Percentiles rank a stretch among this genome's conserved stretches.
phyloP scores from a whole-genome alignment of 768 basidiomycete genomes.

The Polyporus arcularius region DNA sequence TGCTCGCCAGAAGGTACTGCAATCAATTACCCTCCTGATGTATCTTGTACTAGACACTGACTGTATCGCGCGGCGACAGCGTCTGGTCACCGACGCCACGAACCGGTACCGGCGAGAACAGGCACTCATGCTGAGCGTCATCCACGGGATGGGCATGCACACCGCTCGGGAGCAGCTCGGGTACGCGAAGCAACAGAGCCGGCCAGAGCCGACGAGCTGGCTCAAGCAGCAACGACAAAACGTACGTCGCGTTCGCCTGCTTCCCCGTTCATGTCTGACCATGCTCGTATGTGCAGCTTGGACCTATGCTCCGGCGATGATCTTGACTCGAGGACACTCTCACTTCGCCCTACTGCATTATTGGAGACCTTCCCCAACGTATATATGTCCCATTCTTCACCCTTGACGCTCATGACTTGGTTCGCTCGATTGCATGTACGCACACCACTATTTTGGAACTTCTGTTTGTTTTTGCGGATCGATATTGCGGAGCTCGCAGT shows the following conservation, averaged over 20 bases:
- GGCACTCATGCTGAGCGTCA: slow-evolving; percentile 74
- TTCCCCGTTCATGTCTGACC: background rate
- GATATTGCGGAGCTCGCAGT: too few species aligned
- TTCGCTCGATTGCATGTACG: background rate
- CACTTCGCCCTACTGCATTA: background rate
- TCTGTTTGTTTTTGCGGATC: background rate
- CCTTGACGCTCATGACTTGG: background rate
- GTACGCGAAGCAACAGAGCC: slow-evolving; percentile 42
- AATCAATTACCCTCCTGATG: background rate
- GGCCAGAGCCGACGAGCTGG: slow-evolving; percentile 65
- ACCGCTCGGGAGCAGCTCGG: slow-evolving; percentile 62
- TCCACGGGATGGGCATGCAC: slow-evolving; percentile 71
- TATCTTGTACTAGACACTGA: slow-evolving; percentile 23
- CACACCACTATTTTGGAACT: background rate
- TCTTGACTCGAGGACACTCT: too few species aligned
- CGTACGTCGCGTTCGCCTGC: slow-evolving; percentile 28
- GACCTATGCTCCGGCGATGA: slow-evolving; percentile 32
- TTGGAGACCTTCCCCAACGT: background rate
- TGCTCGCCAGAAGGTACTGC: slow-evolving; percentile 51
- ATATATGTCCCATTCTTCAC: background rate
- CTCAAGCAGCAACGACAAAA: slow-evolving; percentile 65
- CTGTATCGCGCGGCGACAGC: slow-evolving; percentile 28
- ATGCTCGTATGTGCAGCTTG: slow-evolving; percentile 21
- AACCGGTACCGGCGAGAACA: slow-evolving; percentile 75
- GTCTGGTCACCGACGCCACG: slow-evolving; percentile 51